Evolutionary conservation across 129 eudicot genomes (phyloP), one percentile per base, ranked within the genome.

Genomic region (sunflower (Helianthus annuus)): DNA sequence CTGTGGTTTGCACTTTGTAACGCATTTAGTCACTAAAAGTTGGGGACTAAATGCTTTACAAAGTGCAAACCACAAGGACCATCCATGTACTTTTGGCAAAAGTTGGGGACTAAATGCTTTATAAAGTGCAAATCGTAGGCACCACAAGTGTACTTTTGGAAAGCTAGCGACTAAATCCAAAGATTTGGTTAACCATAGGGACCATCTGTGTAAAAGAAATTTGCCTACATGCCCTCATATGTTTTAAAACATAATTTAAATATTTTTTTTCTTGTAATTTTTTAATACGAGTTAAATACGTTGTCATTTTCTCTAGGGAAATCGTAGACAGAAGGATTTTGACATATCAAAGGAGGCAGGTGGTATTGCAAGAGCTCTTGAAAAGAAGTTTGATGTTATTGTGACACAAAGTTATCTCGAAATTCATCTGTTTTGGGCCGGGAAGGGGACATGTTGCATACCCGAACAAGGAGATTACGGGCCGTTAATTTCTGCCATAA

Each of bases 351-450:
- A 78, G 74, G 86, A 74, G 66, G 89, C 89, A 59, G 86, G 89
- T 16, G 89, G 89, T 24, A 38, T 66, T 68, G 79, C 64, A 54
- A 78, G 55, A 72, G 86, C 84, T 48, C 61, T 81, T 46, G 66
- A 27, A 24, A 81, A 71, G 69, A 17, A 78, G 9, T 81, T 55
- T 32, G 38, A 73, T 16, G 82, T 65, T 52, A 56, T 2, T 1
- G 89, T 85, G 40, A 85, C 84, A 52, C 70, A 79, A 36, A 79
- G 72, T 73, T 67, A 70, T 58, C 74, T 85, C 56, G 86, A 85
- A 68, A 78, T 85, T 54, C 89, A 85, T 78, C 80, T 85, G 67
- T 85, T 85, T 45, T 85, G 89, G 89, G 86, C 85, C 61, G 89
- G 89, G 53, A 85, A 85, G 60, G 89, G 89, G 46, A 85, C 89